Evolutionary conservation across 2,329 filamentous ascomycete genomes (phyloP), one percentile per base, ranked within the genome.

Genomic region (Cercospora sesami): DNA sequence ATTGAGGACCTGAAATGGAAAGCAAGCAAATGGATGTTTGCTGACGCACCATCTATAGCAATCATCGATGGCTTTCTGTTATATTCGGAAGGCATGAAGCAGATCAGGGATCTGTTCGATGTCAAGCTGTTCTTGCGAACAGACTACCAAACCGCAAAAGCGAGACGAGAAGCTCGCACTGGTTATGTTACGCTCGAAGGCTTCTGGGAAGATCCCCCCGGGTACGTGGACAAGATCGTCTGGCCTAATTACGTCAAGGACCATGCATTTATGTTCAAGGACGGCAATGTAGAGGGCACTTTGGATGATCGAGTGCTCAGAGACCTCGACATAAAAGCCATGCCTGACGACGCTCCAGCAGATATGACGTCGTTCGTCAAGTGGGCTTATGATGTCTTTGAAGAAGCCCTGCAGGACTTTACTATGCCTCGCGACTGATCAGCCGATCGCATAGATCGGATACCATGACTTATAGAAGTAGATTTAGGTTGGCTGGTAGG

Each of bases 191-290:
- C 92, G 55, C 77, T 81, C 42, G 84, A 97, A 75, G 94, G 94
- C 30, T 99, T 97, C 81, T 99, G 95, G 95, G 86, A 89, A 66
- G 95, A 99, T 79, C 95, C 95, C 0, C 93, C 93, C 0, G 94
- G 92, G 0, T 99, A 98, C 78, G 93, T 98, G 42, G 94, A 98
- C 78, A 87, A 91, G 77, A 86, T 99, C 64, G 95, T 99, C 4
- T 99, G 95, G 95, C 94, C 94, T 3, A 94, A 96, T 75, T 98
- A 97, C 79, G 91, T 91, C 3, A 84, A 86, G 63, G 88, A 93
- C 74, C 94, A 98, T 81, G 83, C 83, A 23, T 96, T 92, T 85
- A 82, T 99, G 78, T 95, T 97, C 76, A 80, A 89, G 71, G 81
- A 82, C 7, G 90, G 87, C 0, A 82, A 94, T 76, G 91, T 92